Percentiles rank a stretch among this genome's conserved stretches.
Evolutionary conservation across 225 moss, liverwort and hornwort genomes (phyloP).

Genomic region (Thuidium tamariscinum): DNA sequence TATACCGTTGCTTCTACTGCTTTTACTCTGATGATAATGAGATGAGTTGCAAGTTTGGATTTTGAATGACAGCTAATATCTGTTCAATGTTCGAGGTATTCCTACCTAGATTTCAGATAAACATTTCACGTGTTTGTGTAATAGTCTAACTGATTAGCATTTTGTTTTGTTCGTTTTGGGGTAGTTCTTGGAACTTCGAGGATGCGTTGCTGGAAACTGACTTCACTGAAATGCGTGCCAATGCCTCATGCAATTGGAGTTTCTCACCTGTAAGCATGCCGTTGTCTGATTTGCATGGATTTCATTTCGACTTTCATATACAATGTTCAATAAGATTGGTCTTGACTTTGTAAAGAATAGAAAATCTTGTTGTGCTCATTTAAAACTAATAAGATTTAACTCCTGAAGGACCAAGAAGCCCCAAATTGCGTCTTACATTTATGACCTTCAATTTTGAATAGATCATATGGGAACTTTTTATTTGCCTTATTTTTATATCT

Average conservation of each 20-base stretch:
- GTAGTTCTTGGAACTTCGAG: constrained; percentile 75
- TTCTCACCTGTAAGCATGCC: constrained; percentile 47
- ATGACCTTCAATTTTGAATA: not conserved
- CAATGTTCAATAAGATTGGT: not conserved
- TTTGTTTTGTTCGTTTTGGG: not conserved
- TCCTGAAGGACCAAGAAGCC: not conserved
- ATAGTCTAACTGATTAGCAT: not conserved
- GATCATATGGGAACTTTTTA: not conserved
- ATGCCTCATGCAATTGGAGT: constrained; percentile 73
- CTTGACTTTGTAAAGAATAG: not conserved
- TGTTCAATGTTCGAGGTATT: not conserved
- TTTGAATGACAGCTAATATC: not conserved
- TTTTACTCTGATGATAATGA: not conserved
- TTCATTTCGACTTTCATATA: not conserved
- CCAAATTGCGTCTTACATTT: not conserved
- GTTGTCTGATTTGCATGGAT: not conserved
- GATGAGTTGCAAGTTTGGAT: not conserved
- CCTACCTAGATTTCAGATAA: not conserved
- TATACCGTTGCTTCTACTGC: not conserved
- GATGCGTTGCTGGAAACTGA: constrained; percentile 43
- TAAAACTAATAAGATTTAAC: not conserved
- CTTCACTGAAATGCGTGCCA: constrained; percentile 65
- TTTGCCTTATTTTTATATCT: not conserved
- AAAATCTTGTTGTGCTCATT: not conserved
- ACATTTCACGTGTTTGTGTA: not conserved